A percentile compares a stretch with the other conserved stretches of the same genome.
These are phyloP conservation scores for Cyclostephanos tholiformis DNA, from an alignment of 108 stramenopile species.

Conservation along the genomic window DNA sequence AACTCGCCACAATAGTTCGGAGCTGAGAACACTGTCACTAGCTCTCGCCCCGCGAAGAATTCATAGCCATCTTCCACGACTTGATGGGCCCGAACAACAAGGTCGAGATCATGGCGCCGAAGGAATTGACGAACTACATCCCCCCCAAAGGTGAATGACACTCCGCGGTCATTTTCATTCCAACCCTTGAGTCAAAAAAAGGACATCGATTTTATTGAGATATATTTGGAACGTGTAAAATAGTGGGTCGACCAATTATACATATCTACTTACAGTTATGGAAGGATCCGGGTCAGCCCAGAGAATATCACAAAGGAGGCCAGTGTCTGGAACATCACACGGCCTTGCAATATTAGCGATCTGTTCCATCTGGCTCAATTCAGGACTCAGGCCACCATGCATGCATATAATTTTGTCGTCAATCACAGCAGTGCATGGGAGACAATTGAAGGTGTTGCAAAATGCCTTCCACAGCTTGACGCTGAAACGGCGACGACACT, in stretches of 20 bases:
- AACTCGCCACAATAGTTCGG: slow-evolving; percentile 99
- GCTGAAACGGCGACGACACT: slow-evolving; percentile 98
- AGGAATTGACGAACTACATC: slow-evolving; percentile 99
- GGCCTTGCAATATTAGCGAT: slow-evolving; percentile 95
- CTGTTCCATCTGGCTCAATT: slow-evolving; percentile 96
- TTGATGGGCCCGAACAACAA: slow-evolving; percentile 99
- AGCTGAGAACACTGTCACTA: slow-evolving; percentile 96
- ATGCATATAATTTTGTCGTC: slow-evolving; percentile 99
- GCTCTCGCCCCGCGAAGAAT: slow-evolving; percentile 95
- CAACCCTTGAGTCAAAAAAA: slow-evolving; percentile 72
- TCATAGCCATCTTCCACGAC: slow-evolving; percentile 99
- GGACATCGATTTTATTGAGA: neutral
- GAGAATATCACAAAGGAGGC: slow-evolving; percentile 97
- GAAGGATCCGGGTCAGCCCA: slow-evolving; percentile 99
- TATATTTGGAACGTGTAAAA: neutral
- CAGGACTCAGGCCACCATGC: slow-evolving; percentile 98
- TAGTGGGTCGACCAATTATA: slow-evolving; percentile 8
- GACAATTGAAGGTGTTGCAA: slow-evolving; percentile 99
- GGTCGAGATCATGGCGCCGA: slow-evolving; percentile 96
- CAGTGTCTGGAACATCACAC: slow-evolving; percentile 98
- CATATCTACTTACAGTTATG: slow-evolving; percentile 89
- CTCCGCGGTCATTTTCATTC: slow-evolving; percentile 99
- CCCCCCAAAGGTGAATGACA: slow-evolving; percentile 99
- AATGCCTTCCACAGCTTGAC: slow-evolving; percentile 99
- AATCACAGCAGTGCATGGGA: slow-evolving; percentile 97